Base-by-base conservation (phyloP, 2,329 filamentous ascomycete genomes). In the Aspergillus phoenicis region DNA sequence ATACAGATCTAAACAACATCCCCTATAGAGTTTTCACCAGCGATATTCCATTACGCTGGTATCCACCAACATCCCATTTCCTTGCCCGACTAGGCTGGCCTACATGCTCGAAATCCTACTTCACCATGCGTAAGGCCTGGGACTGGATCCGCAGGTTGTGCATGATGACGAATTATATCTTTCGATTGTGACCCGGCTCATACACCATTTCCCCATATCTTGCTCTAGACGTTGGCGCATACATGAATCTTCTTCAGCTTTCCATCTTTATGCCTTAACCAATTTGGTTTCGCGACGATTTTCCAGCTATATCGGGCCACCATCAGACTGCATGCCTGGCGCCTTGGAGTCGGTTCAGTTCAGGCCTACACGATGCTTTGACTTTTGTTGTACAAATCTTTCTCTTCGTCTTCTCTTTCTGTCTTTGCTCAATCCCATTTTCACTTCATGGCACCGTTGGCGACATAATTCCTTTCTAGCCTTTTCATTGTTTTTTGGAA, bases 1-100 rank as follows among this genome's bases (percentile, higher is more conserved):
- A 82, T 82, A 56, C 74, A 77, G 62, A 80, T 82, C 52, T 81
- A 65, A 72, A 47, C n/a, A 17, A 26, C 24, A 4, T 17, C 8
- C 24, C 4, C 3, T 13, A 17, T 47, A 20, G 43, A 56, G n/a
- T 10, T 15, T n/a, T 11, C 6, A 20, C 28, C 22, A 17, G 28
- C 26, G 17, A 51, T 33, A 13, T 43, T 55, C 24, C 24, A 11
- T 6, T 28, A n/a, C 28, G 45, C 33, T 38, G 43, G 39, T 43
- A 26, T 57, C 36, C 54, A 28, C 39, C 41, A 11, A 26, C 22
- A 20, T 45, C 20, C 8, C 24, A 24, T 30, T 33, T 52, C n/a
- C 17, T 52, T 52, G 48, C 51, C 49, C 39, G 39, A 57, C 58
- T 58, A 63, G 62, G 66, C 66, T 62, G 63, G 62, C 60, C 64